Conservation (phyloP, 305 asterid genomes). For the Fraxinus xanthoxyloides region DNA sequence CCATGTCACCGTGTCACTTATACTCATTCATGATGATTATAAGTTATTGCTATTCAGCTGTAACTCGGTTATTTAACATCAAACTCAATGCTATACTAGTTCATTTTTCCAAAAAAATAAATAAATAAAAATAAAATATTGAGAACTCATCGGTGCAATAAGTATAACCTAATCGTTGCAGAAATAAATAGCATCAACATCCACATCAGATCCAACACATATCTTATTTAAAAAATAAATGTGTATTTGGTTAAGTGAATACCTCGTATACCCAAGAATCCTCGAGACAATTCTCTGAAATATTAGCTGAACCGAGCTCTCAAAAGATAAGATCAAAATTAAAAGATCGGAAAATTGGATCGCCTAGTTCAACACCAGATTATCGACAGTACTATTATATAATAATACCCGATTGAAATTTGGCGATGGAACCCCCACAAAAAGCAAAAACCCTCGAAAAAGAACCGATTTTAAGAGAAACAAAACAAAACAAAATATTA, state of each 20-base stretch:
- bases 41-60: not conserved
- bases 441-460: slow-evolving; percentile 26
- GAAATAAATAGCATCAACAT: not conserved
- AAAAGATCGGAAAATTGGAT: slow-evolving; percentile 22
- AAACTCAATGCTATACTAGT: not conserved
- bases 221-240: not conserved
- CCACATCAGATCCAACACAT: not conserved
- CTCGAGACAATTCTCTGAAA: not conserved
- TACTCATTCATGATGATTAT: not conserved
- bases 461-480: slow-evolving; percentile 15
- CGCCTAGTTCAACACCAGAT: slow-evolving; percentile 22
- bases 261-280: not conserved
- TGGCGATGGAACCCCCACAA: slow-evolving; percentile 17
- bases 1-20: not conserved
- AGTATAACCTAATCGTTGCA: not conserved
- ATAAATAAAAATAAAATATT: not conserved
- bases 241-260: not conserved
- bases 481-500: slow-evolving; percentile 24
- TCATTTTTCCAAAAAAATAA: not conserved
- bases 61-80: not conserved
- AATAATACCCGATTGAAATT: slow-evolving; percentile 21
- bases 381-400: slow-evolving; percentile 4
- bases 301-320: not conserved
- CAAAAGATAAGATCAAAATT: not conserved
- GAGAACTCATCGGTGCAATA: not conserved